Conservation (phyloP, 768 basidiomycete genomes). For the Psilocybe sp. region DNA sequence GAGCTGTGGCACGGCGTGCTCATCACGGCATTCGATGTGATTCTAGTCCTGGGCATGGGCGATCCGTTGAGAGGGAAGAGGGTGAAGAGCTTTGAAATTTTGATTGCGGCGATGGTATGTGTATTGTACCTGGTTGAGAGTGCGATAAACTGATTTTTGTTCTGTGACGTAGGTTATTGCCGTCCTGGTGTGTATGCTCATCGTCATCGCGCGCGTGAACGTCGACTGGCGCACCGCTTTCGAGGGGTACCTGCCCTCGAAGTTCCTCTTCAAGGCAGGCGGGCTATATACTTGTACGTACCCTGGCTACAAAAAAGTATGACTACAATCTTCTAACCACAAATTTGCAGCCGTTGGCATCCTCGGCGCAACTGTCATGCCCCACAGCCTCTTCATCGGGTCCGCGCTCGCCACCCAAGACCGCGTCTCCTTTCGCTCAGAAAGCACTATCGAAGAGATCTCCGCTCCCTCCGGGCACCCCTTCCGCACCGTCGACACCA, state of each 20-base stretch:
- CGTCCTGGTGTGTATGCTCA: slow-evolving; percentile 74
- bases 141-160: no score
- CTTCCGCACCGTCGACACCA: slow-evolving; percentile 4
- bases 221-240: slow-evolving; percentile 77
- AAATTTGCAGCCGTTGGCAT: slow-evolving; percentile 76
- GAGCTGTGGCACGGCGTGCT: slow-evolving; percentile 72
- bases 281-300: slow-evolving; percentile 67
- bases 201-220: slow-evolving; percentile 69
- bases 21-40: slow-evolving; percentile 65
- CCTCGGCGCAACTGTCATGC: slow-evolving; percentile 88
- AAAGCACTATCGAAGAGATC: slow-evolving; percentile 14
- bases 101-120: slow-evolving; percentile 64
- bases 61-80: slow-evolving; percentile 69
- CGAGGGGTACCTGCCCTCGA: slow-evolving; percentile 73
- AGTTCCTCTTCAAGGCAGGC: slow-evolving; percentile 50
- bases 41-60: slow-evolving; percentile 66
- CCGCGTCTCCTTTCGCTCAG: slow-evolving; percentile 42
- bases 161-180: slow-evolving; percentile 70
- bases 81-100: slow-evolving; percentile 62
- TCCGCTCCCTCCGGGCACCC: neutral
- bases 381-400: slow-evolving; percentile 88
- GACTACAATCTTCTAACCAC: no score
- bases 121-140: no score
- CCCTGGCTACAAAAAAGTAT: no score
- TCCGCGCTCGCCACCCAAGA: slow-evolving; percentile 85